Evolutionary conservation across 345 rosid species (phyloP).

Genomic region (Pugionium cornutum): DNA sequence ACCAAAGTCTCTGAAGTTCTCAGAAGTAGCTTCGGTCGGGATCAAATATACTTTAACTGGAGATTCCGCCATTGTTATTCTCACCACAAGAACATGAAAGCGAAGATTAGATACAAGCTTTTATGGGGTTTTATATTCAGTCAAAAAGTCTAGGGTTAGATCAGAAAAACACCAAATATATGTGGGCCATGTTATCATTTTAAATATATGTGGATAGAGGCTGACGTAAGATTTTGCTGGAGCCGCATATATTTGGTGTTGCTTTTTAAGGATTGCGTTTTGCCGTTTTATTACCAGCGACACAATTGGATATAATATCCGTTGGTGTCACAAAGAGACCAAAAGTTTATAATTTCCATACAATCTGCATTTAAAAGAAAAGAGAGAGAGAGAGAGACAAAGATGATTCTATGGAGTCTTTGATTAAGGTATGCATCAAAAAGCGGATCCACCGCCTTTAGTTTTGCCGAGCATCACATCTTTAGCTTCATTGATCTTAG

Average conservation of each 20-base stretch:
- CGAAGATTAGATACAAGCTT: background rate
- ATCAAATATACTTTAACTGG: conserved; percentile 49
- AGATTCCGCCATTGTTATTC: conserved; percentile 24
- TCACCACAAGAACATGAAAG: conserved; percentile 3
- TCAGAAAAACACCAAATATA: background rate
- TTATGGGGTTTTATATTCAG: background rate
- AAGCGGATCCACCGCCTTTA: conserved; percentile 65
- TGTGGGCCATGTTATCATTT: background rate
- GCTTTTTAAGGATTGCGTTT: background rate
- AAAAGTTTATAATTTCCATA: conserved; percentile 9
- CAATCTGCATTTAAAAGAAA: no score
- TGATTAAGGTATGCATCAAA: conserved; percentile 39
- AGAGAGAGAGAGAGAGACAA: no score
- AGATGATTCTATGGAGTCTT: conserved; percentile 9
- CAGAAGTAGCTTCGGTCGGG: conserved; percentile 66
- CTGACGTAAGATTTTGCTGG: no score
- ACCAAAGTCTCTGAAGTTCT: conserved; percentile 67
- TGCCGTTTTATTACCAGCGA: background rate
- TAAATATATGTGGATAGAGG: background rate
- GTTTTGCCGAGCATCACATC: conserved; percentile 81
- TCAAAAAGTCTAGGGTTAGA: background rate
- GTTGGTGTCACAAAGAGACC: conserved; percentile 6
- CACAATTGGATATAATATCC: background rate
- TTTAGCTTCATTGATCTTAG: conserved; percentile 91
- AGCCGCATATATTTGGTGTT: no score